Percentiles rank a stretch among this genome's conserved stretches.
phyloP scores from a whole-genome alignment of 2,329 filamentous ascomycete species.

The Monosporascus sp. region DNA sequence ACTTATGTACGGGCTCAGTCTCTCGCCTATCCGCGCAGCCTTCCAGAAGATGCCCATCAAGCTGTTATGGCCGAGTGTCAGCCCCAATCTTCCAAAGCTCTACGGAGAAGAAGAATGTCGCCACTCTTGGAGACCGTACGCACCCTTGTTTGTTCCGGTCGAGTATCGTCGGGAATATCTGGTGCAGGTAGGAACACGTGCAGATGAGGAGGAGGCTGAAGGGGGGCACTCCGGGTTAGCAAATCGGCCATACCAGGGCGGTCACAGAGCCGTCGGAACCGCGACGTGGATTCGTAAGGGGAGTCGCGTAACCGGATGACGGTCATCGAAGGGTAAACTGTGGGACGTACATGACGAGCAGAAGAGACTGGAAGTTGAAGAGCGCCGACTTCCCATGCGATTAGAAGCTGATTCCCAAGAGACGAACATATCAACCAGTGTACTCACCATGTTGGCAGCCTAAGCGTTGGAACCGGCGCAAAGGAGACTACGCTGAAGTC shows the following conservation, averaged over 20 bases:
- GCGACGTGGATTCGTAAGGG: background rate
- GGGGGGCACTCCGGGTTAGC: background rate
- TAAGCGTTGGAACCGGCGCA: conserved; percentile 4
- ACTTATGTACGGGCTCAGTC: conserved; percentile 91
- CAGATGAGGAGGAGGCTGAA: conserved; percentile 79
- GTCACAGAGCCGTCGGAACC: background rate
- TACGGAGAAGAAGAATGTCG: background rate
- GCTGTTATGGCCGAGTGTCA: conserved; percentile 34
- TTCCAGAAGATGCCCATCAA: conserved; percentile 93
- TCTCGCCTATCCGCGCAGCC: conserved; percentile 84
- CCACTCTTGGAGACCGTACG: conserved; percentile 13
- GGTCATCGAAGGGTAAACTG: background rate
- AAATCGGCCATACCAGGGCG: background rate
- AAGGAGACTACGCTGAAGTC: background rate
- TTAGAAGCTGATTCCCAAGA: conserved; percentile 3
- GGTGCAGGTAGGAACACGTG: conserved; percentile 90
- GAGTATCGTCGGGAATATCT: conserved; percentile 82
- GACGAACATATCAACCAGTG: conserved; percentile 1
- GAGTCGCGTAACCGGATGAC: background rate
- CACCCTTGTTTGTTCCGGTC: conserved; percentile 92
- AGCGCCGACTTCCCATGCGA: conserved; percentile 62
- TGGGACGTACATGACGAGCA: conserved; percentile 64
- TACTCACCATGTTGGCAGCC: conserved; percentile 13
- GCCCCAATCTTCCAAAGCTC: background rate
- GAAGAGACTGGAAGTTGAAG: conserved; percentile 97